phyloP scores from a whole-genome alignment of 495 filamentous ascomycete genomes.

The Acidiella bohemica region DNA sequence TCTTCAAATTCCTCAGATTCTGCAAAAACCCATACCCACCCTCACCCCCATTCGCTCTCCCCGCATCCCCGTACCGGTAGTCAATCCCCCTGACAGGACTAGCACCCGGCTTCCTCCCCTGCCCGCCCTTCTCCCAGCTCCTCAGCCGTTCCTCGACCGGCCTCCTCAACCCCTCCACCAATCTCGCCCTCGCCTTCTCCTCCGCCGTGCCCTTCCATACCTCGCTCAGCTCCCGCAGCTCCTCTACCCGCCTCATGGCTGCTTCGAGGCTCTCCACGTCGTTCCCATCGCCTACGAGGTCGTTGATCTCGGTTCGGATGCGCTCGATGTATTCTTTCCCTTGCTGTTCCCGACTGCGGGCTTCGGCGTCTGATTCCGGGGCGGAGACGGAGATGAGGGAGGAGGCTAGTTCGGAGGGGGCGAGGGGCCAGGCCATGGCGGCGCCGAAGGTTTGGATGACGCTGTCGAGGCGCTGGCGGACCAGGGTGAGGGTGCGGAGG shows the following conservation, averaged over 20 bases:
- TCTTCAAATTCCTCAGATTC: background rate
- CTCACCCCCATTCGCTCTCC: background rate
- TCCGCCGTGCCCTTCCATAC: slow-evolving; percentile 95
- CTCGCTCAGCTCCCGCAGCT: slow-evolving; percentile 51
- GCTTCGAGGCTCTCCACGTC: slow-evolving; percentile 45
- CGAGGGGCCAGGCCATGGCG: slow-evolving; percentile 85
- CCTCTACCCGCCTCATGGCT: slow-evolving; percentile 56
- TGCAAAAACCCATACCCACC: background rate
- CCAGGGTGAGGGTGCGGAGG: slow-evolving; percentile 69
- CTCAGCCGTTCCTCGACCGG: slow-evolving; percentile 23
- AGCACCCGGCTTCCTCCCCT: background rate
- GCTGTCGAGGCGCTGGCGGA: slow-evolving; percentile 65
- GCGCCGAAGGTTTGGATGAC: slow-evolving; percentile 83
- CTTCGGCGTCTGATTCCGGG: slow-evolving; percentile 50
- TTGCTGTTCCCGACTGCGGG: slow-evolving; percentile 57
- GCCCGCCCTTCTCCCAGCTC: slow-evolving; percentile 15
- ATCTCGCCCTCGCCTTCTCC: slow-evolving; percentile 67
- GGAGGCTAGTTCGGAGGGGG: slow-evolving; percentile 54
- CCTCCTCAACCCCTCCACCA: slow-evolving; percentile 56
- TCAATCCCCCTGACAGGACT: background rate
- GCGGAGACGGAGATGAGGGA: slow-evolving; percentile 72
- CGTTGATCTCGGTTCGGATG: slow-evolving; percentile 56
- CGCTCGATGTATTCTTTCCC: slow-evolving; percentile 58
- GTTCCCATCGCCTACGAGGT: slow-evolving; percentile 42
- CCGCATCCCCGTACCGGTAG: background rate